Evolutionary conservation across 352 stramenopile species (phyloP), one percentile per base, ranked within the genome.

Genomic region (Albugo laibachii): DNA sequence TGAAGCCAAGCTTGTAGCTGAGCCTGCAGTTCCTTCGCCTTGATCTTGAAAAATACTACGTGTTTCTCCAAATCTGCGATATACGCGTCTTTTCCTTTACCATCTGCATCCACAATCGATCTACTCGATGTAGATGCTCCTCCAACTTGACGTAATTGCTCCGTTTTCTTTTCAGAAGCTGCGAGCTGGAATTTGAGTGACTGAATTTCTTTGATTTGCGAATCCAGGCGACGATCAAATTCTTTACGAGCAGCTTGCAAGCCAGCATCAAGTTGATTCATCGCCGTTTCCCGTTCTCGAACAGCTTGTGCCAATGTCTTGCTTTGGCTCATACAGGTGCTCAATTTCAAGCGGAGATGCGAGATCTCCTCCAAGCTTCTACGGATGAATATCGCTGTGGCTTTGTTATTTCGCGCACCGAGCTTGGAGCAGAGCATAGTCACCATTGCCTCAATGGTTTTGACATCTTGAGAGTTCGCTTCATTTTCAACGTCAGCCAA

Each of bases 31-130:
- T 89, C 74, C 51, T 89, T 85, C 24, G 74, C 71, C 46, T 89
- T 89, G 14, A 71, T 69, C 48, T 89, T 86, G 70, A 85, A 89
- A 46, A 89, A 83, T 39, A 86, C 71, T 5, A 89, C 27, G 54
- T 89, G 74, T 49, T 85, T 89, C 52, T 89, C 77, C 15, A 86
- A 51, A 13, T 83, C 74, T 0, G 63, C 59, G 13, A 89, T 86
- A 60, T 87, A 89, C 53, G 80, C 73, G 57, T 84, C 69, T 50
- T 89, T 84, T 58, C 83, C 82, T 52, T 83, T 67, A 3, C 3
- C 8, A 31, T 31, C 24, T 3, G 8, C 3, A 31, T 3, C 3
- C 24, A 31, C 45, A 11, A 16, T 24, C 11, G 15, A 20, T 13
- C 10, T 1, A 24, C 19, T n/a, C 24, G 18, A 19, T 43, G 6